These are phyloP conservation scores for Pseudoperonospora humuli DNA, from an alignment of 352 stramenopile genomes.

Conservation along the genomic window DNA sequence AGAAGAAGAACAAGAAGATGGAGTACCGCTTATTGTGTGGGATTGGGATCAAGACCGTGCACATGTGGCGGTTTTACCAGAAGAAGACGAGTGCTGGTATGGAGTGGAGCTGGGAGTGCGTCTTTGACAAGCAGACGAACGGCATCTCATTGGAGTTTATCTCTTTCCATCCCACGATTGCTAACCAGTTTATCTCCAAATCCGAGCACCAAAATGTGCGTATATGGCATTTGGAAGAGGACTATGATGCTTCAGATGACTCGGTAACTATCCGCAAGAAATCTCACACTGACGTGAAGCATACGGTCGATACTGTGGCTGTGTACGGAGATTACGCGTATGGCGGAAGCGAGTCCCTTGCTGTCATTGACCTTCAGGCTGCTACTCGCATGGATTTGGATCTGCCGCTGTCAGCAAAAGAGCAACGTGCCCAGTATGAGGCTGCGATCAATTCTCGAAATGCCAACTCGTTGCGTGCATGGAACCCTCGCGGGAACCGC, in stretches of 20 bases:
- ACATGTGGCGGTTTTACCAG: conserved; percentile 79
- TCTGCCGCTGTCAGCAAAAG: conserved; percentile 53
- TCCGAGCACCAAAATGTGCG: conserved; percentile 81
- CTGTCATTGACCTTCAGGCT: conserved; percentile 52
- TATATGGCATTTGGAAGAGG: conserved; percentile 71
- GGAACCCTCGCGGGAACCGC: conserved; percentile 32
- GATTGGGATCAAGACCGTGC: conserved; percentile 82
- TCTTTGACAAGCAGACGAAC: conserved; percentile 84
- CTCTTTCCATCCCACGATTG: conserved; percentile 45
- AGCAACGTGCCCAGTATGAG: conserved; percentile 41
- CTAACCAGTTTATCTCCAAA: conserved; percentile 73
- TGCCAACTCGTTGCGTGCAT: conserved; percentile 29
- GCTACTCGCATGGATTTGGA: conserved; percentile 62
- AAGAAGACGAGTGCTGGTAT: conserved; percentile 7
- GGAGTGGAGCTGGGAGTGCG: conserved; percentile 70
- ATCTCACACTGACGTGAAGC: conserved; percentile 64
- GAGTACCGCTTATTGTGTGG: conserved; percentile 79
- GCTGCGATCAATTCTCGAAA: conserved; percentile 26
- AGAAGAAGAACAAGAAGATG: conserved; percentile 29
- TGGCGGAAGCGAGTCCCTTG: conserved; percentile 55
- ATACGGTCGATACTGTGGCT: conserved; percentile 52
- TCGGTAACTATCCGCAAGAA: conserved; percentile 51
- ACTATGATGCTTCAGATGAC: conserved; percentile 25
- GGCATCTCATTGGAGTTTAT: conserved; percentile 80
- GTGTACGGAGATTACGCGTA: conserved; percentile 74